Conservation (phyloP, 331 rosid species). For the Pyracantha coccinea region DNA sequence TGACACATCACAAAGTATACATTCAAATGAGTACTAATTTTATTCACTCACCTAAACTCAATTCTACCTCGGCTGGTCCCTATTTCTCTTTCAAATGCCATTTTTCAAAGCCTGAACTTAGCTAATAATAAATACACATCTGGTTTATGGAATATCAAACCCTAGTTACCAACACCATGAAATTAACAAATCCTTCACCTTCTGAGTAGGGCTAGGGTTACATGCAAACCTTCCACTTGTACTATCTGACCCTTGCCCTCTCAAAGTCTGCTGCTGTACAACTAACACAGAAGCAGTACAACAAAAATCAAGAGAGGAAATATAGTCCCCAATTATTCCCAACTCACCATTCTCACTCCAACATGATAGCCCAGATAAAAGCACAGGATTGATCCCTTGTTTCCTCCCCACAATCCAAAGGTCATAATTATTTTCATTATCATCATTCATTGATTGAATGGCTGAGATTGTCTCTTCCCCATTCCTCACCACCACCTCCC, state of each 20-base stretch:
- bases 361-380: constrained; percentile 40
- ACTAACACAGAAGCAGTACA: constrained; percentile 56
- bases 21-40: not conserved
- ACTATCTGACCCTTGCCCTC: constrained; percentile 24
- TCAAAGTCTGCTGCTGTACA: constrained; percentile 57
- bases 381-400: constrained; percentile 61
- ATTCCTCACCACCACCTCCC: constrained; percentile 54
- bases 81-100: not conserved
- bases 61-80: not conserved
- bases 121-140: not conserved
- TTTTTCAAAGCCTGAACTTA: not conserved
- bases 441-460: constrained; percentile 42
- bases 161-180: not conserved
- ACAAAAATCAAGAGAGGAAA: constrained; percentile 56
- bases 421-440: constrained; percentile 22
- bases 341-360: constrained; percentile 63
- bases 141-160: not conserved
- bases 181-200: not conserved
- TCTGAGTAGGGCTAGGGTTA: not conserved
- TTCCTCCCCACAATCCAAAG: constrained; percentile 73
- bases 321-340: constrained; percentile 65
- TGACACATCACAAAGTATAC: not conserved
- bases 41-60: not conserved
- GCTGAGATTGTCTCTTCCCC: constrained; percentile 58
- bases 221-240: not conserved